Evolutionary conservation across 495 filamentous ascomycete species (phyloP).

Genomic region (Glonium stellatum): DNA sequence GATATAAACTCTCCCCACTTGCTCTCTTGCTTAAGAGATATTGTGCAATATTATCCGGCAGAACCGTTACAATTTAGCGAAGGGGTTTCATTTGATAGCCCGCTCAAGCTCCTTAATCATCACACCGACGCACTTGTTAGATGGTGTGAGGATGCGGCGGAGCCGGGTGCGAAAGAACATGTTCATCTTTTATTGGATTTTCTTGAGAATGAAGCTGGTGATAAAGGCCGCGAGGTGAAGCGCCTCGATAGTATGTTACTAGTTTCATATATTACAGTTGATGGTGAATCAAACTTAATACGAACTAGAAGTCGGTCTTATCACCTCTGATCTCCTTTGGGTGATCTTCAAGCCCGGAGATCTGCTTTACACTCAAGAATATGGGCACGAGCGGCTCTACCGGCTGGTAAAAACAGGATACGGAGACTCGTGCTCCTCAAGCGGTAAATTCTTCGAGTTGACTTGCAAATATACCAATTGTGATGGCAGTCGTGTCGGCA

Average conservation of each 20-base stretch:
- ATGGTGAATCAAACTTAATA: not conserved
- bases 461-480: slow-evolving; percentile 20
- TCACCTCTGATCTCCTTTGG: slow-evolving; percentile 25
- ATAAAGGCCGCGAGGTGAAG: slow-evolving; percentile 18
- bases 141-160: slow-evolving; percentile 30
- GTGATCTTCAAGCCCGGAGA: slow-evolving; percentile 29
- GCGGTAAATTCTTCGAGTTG: slow-evolving; percentile 26
- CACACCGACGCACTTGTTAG: slow-evolving; percentile 30
- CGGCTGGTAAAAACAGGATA: slow-evolving; percentile 22
- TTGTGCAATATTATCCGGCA: slow-evolving; percentile 38
- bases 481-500: slow-evolving; percentile 22
- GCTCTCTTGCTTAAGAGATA: slow-evolving; percentile 30
- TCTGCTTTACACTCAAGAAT: slow-evolving; percentile 12
- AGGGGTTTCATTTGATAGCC: slow-evolving; percentile 27
- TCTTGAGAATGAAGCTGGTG: slow-evolving; percentile 25
- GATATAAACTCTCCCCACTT: slow-evolving; percentile 43
- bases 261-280: not conserved
- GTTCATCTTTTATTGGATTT: slow-evolving; percentile 30
- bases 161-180: slow-evolving; percentile 31
- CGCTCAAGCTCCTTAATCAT: slow-evolving; percentile 29
- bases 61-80: slow-evolving; percentile 35
- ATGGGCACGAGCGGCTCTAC: slow-evolving; percentile 18
- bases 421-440: slow-evolving; percentile 12
- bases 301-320: slow-evolving; percentile 16
- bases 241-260: slow-evolving; percentile 4